A percentile compares a stretch with the other conserved stretches of the same genome.
Evolutionary conservation across 2,329 filamentous ascomycete genomes (phyloP).

Genomic region (Exophiala sideris): DNA sequence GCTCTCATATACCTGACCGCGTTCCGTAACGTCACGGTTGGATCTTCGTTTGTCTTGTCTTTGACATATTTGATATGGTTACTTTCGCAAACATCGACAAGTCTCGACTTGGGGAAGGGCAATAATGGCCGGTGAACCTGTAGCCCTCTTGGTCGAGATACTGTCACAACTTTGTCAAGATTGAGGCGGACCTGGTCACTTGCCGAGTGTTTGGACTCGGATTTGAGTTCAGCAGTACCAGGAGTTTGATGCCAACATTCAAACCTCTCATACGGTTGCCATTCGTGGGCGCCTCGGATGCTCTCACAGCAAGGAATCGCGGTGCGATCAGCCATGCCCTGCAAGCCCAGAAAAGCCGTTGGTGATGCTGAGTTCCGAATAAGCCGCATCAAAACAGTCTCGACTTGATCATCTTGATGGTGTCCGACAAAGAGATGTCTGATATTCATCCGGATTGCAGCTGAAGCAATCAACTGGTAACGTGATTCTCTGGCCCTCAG

Average conservation of each 20-base stretch:
- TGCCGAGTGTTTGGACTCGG: constrained; percentile 2
- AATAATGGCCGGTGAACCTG: constrained; percentile 67
- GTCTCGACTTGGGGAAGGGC: constrained; percentile 48
- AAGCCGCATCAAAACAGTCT: constrained; percentile 81
- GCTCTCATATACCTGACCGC: constrained; percentile 67
- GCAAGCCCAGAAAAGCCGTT: constrained; percentile 17
- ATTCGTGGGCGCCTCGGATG: constrained; percentile 18
- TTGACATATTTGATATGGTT: constrained; percentile 72
- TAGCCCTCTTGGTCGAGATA: constrained; percentile 55
- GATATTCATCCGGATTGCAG: constrained; percentile 54
- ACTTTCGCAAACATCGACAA: constrained; percentile 68
- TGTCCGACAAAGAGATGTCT: constrained; percentile 72
- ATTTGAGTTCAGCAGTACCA: not conserved
- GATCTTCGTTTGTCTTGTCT: constrained; percentile 77
- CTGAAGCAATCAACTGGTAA: constrained; percentile 66
- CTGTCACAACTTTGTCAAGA: constrained; percentile 47
- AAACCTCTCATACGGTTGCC: constrained; percentile 1
- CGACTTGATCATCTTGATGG: constrained; percentile 85
- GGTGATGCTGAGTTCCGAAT: constrained; percentile 8
- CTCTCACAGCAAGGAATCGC: constrained; percentile 24
- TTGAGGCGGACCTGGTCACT: constrained; percentile 8
- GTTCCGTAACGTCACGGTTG: constrained; percentile 74
- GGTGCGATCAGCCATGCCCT: constrained; percentile 20
- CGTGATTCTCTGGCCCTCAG: constrained; percentile 69
- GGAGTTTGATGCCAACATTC: constrained; percentile 7